These are phyloP conservation scores for Abortiporus biennis DNA, from an alignment of 1,284 basidiomycete genomes.

Conservation along the genomic window DNA sequence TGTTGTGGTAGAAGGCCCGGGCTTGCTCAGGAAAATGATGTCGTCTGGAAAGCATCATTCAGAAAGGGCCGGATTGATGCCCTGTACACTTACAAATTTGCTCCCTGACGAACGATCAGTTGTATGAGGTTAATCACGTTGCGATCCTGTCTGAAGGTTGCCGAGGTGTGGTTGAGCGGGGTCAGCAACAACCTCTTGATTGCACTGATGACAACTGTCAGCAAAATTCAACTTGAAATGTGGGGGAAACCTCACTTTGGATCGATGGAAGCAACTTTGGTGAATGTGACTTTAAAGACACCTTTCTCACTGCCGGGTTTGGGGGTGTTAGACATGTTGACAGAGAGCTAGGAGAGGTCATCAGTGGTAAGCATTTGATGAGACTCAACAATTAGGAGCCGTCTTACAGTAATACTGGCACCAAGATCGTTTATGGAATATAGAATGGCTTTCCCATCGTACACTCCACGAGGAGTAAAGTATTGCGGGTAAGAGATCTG, in stretches of 20 bases:
- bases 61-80: no score
- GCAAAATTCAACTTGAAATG: no score
- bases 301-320: no score
- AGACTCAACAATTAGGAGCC: not conserved
- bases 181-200: no score
- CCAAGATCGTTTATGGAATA: not conserved
- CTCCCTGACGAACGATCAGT: not conserved
- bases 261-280: no score
- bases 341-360: not conserved
- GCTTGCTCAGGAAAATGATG: not conserved
- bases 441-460: not conserved
- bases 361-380: not conserved
- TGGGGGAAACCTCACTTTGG: no score
- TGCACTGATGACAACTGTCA: no score
- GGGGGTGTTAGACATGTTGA: no score
- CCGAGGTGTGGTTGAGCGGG: no score
- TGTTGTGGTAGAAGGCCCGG: not conserved
- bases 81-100: not conserved
- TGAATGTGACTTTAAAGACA: no score
- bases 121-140: not conserved
- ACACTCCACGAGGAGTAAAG: conserved; percentile 4
- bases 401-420: not conserved
- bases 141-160: no score
- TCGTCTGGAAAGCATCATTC: not conserved
- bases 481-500: not conserved